Percentiles rank a stretch among this genome's conserved stretches.
Conservation (phyloP, 768 basidiomycete genomes). For the Russula sp. region DNA sequence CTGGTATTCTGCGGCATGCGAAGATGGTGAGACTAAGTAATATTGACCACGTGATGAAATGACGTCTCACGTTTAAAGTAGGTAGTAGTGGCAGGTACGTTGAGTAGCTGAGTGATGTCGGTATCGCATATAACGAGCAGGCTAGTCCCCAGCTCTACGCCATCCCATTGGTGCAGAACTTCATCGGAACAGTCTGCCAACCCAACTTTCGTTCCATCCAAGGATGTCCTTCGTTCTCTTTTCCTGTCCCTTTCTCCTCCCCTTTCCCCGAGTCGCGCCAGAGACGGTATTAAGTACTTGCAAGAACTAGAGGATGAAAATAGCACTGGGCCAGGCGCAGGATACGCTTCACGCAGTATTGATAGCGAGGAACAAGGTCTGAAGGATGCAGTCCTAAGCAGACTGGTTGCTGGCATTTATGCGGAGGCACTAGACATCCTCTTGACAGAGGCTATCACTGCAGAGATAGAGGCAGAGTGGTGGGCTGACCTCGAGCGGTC, state of each 20-base stretch:
- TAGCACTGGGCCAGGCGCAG: background rate
- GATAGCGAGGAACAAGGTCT: slow-evolving; percentile 34
- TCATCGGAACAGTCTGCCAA: background rate
- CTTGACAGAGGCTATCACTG: slow-evolving; percentile 58
- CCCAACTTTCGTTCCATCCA: slow-evolving; percentile 14
- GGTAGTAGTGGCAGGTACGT: background rate
- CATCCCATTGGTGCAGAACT: background rate
- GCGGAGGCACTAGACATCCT: slow-evolving; percentile 57
- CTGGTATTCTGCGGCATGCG: too few species aligned
- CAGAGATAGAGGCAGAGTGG: slow-evolving; percentile 78
- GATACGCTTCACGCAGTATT: background rate
- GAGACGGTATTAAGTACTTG: slow-evolving; percentile 30
- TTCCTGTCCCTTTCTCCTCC: slow-evolving; percentile 36
- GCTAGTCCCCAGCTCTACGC: slow-evolving; percentile 6
- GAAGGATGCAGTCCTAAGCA: slow-evolving; percentile 41
- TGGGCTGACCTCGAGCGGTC: slow-evolving; percentile 74
- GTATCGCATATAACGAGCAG: slow-evolving; percentile 22
- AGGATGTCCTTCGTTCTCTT: slow-evolving; percentile 35
- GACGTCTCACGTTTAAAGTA: background rate
- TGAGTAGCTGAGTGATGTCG: slow-evolving; percentile 1
- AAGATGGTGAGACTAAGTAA: too few species aligned
- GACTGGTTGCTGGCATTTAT: slow-evolving; percentile 54
- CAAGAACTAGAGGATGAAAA: slow-evolving; percentile 25
- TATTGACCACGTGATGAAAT: background rate
- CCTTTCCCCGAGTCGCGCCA: slow-evolving; percentile 28